Percentiles rank a stretch among this genome's conserved stretches.
These are phyloP conservation scores for Fusarium tuaranense DNA, from an alignment of 2,329 filamentous ascomycete genomes.

Conservation along the genomic window DNA sequence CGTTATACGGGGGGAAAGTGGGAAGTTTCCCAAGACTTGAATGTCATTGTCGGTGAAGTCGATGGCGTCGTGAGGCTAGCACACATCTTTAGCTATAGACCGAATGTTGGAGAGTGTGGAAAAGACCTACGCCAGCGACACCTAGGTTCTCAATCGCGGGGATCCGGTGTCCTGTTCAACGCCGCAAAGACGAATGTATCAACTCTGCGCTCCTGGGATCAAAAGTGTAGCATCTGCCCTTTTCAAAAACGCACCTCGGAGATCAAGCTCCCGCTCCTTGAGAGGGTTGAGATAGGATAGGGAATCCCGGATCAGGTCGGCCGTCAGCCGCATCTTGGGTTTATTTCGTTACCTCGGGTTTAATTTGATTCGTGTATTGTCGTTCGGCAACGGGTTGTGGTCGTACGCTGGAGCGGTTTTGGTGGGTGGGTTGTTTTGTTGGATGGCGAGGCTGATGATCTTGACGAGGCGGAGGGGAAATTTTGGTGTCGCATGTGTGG, in stretches of 20 bases:
- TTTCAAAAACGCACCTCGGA: constrained; percentile 96
- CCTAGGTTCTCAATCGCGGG: constrained; percentile 97
- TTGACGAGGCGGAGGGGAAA: constrained; percentile 48
- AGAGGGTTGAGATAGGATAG: constrained; percentile 98
- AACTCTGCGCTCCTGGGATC: constrained; percentile 74
- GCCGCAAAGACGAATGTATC: constrained; percentile 71
- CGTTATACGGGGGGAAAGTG: constrained; percentile 86
- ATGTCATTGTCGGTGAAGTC: constrained; percentile 99
- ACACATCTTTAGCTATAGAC: not conserved
- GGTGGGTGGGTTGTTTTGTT: constrained; percentile 25
- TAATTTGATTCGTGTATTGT: not conserved
- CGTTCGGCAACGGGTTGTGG: not conserved
- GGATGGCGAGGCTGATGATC: constrained; percentile 47
- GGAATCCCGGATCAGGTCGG: constrained; percentile 92
- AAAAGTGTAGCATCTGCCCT: constrained; percentile 94
- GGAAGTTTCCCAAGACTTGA: constrained; percentile 89
- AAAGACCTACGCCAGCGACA: constrained; percentile 82
- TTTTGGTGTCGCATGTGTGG: constrained; percentile 42
- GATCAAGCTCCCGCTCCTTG: constrained; percentile 98
- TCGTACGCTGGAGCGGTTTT: not conserved
- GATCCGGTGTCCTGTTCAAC: constrained; percentile 92
- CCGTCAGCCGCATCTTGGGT: constrained; percentile 87
- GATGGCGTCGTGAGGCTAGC: constrained; percentile 92
- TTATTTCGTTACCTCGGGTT: constrained; percentile 42
- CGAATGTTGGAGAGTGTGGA: not conserved